phyloP scores from a whole-genome alignment of 331 rosid genomes.

The Pyracantha coccinea region DNA sequence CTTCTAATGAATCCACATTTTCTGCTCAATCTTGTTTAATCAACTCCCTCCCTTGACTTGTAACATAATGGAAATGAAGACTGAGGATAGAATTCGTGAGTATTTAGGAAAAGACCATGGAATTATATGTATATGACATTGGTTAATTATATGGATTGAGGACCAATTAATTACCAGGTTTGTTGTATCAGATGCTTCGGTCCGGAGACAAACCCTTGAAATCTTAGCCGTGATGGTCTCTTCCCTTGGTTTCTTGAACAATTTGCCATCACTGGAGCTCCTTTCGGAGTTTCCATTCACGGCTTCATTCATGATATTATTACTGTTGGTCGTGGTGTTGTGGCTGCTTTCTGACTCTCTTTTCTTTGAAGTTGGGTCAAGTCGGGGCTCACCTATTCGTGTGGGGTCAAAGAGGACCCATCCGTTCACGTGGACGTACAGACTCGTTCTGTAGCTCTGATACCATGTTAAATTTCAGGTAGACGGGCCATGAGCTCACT shows the following conservation, averaged over 20 bases:
- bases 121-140: background rate
- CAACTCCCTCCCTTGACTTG: too few relatives aligned
- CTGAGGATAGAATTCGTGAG: too few relatives aligned
- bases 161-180: constrained; percentile 52
- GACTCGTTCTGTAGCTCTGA: too few relatives aligned
- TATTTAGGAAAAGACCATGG: too few relatives aligned
- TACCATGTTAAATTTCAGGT: too few relatives aligned
- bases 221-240: constrained; percentile 63
- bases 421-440: too few relatives aligned
- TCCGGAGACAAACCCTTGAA: constrained; percentile 47
- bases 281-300: constrained; percentile 70
- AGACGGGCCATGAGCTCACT: too few relatives aligned
- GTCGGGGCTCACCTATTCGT: too few relatives aligned
- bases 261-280: constrained; percentile 80
- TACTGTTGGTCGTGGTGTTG: constrained; percentile 38
- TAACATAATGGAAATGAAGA: too few relatives aligned
- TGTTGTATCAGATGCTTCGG: constrained; percentile 69
- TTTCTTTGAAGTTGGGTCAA: constrained; percentile 55
- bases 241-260: constrained; percentile 71
- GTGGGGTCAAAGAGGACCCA: too few relatives aligned
- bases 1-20: too few relatives aligned
- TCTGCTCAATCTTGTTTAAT: too few relatives aligned
- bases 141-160: background rate
- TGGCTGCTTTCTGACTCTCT: constrained; percentile 79
- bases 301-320: constrained; percentile 15